phyloP scores from a whole-genome alignment of 345 rosid species.

The Melaleuca alternifolia region DNA sequence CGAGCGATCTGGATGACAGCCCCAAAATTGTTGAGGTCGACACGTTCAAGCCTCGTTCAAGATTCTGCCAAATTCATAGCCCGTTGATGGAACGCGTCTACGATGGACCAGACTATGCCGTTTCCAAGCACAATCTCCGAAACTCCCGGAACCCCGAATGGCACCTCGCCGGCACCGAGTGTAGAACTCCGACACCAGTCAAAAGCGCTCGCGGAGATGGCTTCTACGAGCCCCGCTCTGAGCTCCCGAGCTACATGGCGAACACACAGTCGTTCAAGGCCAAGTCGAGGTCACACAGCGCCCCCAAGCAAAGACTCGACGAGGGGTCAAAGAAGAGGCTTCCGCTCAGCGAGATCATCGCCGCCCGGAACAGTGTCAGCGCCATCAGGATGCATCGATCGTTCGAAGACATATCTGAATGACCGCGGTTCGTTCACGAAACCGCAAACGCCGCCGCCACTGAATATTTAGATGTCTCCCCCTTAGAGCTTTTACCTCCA shows the following conservation, averaged over 20 bases:
- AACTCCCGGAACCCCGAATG: conserved; percentile 8
- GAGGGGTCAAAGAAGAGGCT: conserved; percentile 34
- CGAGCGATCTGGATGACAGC: conserved; percentile 22
- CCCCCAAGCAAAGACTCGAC: conserved; percentile 63
- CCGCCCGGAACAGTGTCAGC: conserved; percentile 43
- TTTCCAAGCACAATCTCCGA: conserved; percentile 36
- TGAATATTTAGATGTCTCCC: neutral
- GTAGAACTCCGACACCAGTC: conserved; percentile 18
- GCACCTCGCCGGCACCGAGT: neutral
- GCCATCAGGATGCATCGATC: conserved; percentile 33
- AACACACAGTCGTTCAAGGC: conserved; percentile 74
- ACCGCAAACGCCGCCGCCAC: neutral
- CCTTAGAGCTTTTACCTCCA: neutral
- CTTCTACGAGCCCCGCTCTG: conserved; percentile 24
- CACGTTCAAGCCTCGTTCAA: conserved; percentile 36
- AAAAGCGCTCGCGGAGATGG: conserved; percentile 36
- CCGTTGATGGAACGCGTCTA: conserved; percentile 27
- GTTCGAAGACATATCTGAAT: neutral
- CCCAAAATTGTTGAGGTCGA: conserved; percentile 51
- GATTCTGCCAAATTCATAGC: conserved; percentile 22
- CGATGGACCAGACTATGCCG: conserved; percentile 9
- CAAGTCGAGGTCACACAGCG: conserved; percentile 57
- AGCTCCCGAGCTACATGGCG: conserved; percentile 68
- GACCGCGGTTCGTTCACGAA: neutral
- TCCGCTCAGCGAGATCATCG: conserved; percentile 49